Evolutionary conservation across 495 filamentous ascomycete genomes (phyloP), one percentile per base, ranked within the genome.

Genomic region (Aspergillus kassunensis): DNA sequence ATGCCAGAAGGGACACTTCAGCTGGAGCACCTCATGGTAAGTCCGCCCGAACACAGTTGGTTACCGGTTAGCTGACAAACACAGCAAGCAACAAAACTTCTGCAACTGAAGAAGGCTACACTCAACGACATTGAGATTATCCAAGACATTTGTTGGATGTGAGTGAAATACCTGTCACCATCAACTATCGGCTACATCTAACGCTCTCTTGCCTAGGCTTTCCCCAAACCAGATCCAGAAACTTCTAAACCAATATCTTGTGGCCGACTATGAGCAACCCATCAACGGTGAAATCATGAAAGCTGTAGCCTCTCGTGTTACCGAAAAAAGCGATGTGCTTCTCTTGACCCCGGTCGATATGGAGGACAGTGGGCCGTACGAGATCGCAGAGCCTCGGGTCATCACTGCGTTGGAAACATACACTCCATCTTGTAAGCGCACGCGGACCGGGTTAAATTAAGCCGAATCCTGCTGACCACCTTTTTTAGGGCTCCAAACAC

Each of bases 271-370:
- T 67, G 95, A 99, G 70, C 92, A 97, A 69, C 95, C 95, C 27
- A 99, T 99, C 68, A 97, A 99, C 55, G 92, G 92, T 62, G 95
- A 99, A 62, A 99, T 99, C 63, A 97, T 99, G 95, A 97, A 97
- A 72, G 95, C 95, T 13, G 95, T 99, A 31, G 95, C 95, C 7
- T 96, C 90, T 24, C 81, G 91, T 41, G 95, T 99, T 35, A 97
- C 91, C 1, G 95, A 99, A 74, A 97, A 99, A 85, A 92, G 89
- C 62, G 92, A 97, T 59, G 91, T 97, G 15, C 82, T 99, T 34
- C 81, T 97, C 29, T 76, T 99, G 44, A 83, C 87, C 29, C 90
- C 95, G 29, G 90, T 99, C 44, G 95, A 99, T 66, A 96, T 97
- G 93, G 95, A 99, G 51, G 95, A 99, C 69, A 96, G 90, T 58